phyloP scores from a whole-genome alignment of 768 basidiomycete species.

The Tulasnella sp. region DNA sequence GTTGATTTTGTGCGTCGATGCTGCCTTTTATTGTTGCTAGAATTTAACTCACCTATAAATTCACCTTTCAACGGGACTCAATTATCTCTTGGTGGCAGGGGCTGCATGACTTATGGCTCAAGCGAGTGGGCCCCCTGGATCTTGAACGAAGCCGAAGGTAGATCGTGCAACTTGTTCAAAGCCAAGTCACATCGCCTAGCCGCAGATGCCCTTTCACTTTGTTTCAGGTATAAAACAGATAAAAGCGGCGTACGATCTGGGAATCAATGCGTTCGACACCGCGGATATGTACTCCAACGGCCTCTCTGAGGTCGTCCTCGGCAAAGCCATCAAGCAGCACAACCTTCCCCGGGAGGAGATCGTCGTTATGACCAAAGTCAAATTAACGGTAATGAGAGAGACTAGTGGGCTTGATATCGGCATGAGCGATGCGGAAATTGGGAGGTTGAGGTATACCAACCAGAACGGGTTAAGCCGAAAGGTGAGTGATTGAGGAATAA shows the following conservation, averaged over 20 bases:
- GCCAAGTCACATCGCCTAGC: neutral
- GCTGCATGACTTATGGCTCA: conserved; percentile 21
- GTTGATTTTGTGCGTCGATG: neutral
- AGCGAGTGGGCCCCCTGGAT: neutral
- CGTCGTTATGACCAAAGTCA: conserved; percentile 61
- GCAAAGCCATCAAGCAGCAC: conserved; percentile 54
- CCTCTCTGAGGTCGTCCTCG: conserved; percentile 51
- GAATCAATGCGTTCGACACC: conserved; percentile 16
- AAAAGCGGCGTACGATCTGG: conserved; percentile 14
- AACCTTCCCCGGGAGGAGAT: conserved; percentile 50
- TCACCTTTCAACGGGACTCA: too few relatives aligned
- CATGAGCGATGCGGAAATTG: conserved; percentile 13
- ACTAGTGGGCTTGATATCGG: neutral
- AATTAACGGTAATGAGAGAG: conserved; percentile 15
- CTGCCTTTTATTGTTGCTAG: too few relatives aligned
- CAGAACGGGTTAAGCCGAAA: conserved; percentile 17
- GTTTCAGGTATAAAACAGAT: conserved; percentile 20
- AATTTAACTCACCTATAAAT: too few relatives aligned
- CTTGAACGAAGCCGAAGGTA: conserved; percentile 17
- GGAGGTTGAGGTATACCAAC: conserved; percentile 18
- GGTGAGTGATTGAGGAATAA: neutral
- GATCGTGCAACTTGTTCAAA: neutral
- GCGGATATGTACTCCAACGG: conserved; percentile 16
- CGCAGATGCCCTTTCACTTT: neutral
- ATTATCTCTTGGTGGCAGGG: conserved; percentile 10